Conservation (phyloP, 345 rosid genomes). For the Eucalyptus grandis region DNA sequence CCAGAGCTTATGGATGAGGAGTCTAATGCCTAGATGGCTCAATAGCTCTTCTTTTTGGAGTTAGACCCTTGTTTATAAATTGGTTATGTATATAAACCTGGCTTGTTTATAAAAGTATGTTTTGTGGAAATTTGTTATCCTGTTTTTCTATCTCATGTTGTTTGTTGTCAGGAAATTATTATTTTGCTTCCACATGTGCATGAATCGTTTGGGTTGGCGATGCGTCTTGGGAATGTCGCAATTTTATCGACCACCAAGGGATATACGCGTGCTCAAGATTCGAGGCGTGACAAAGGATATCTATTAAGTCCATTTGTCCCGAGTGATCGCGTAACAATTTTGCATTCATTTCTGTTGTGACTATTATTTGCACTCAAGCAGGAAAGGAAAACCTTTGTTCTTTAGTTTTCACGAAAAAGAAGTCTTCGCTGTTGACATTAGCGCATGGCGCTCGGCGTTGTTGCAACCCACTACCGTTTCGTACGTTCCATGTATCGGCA, state of each 20-base stretch:
- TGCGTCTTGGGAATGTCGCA: fast-evolving
- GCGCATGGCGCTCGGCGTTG: background rate
- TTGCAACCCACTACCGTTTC: background rate
- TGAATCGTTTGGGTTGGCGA: too few relatives aligned
- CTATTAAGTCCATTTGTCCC: background rate
- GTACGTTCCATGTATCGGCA: background rate
- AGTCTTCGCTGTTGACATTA: background rate
- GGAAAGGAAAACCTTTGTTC: background rate
- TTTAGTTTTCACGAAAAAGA: background rate
- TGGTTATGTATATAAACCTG: too few relatives aligned
- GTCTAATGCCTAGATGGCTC: too few relatives aligned
- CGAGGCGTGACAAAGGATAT: background rate
- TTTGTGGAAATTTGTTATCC: too few relatives aligned
- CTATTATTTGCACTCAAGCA: background rate
- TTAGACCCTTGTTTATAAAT: too few relatives aligned
- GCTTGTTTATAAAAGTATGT: too few relatives aligned
- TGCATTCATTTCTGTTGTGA: background rate
- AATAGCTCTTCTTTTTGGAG: too few relatives aligned
- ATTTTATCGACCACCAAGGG: fast-evolving
- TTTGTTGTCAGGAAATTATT: too few relatives aligned
- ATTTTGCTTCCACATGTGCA: too few relatives aligned
- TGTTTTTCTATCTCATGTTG: too few relatives aligned
- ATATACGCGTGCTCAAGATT: fast-evolving
- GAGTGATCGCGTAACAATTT: background rate
- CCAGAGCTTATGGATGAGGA: too few relatives aligned